phyloP scores from a whole-genome alignment of 2,329 filamentous ascomycete species.

The Monosporascus ibericus region DNA sequence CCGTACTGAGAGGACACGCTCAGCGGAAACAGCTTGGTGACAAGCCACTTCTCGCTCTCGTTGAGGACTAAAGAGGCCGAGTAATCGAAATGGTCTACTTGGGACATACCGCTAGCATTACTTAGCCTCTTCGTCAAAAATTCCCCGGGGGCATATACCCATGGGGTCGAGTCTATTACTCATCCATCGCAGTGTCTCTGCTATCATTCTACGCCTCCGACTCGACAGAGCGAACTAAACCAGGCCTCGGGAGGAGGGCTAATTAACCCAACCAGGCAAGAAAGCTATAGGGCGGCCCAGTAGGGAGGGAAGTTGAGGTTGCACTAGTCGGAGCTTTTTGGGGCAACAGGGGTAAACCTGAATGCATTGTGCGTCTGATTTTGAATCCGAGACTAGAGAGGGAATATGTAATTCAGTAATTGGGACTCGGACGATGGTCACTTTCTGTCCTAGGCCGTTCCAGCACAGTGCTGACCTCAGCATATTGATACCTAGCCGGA shows the following conservation, averaged over 20 bases:
- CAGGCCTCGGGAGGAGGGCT: neutral
- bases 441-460: too few species aligned
- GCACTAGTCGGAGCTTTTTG: neutral
- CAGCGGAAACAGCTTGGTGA: slow-evolving; percentile 62
- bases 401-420: neutral
- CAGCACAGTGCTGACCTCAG: too few species aligned
- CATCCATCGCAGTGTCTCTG: neutral
- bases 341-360: neutral
- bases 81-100: slow-evolving; percentile 3
- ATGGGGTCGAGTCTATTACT: neutral
- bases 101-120: neutral
- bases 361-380: neutral
- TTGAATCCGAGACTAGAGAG: neutral
- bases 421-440: neutral
- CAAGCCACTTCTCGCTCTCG: slow-evolving; percentile 71
- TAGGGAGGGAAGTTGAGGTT: neutral
- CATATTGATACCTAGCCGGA: too few species aligned
- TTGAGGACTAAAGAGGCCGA: slow-evolving; percentile 47
- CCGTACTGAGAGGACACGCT: slow-evolving; percentile 84
- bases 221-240: neutral
- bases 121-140: neutral
- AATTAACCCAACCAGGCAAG: neutral
- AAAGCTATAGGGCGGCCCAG: too few species aligned
- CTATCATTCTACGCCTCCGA: neutral
- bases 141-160: neutral